Evolutionary conservation across 2,329 filamentous ascomycete species (phyloP).

Genomic region (Bipolaris cookei): DNA sequence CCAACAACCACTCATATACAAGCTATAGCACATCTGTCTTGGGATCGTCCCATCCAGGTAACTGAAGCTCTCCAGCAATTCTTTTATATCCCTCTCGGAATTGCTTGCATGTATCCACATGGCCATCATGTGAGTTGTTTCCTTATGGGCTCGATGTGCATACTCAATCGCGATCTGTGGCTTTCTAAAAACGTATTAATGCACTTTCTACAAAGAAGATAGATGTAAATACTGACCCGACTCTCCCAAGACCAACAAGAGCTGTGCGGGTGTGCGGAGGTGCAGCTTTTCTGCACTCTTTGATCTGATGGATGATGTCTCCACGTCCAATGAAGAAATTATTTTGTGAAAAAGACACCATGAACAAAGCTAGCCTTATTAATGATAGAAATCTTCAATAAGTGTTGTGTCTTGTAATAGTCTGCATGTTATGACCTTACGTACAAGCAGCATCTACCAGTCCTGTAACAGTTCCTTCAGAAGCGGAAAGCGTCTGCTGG

Average conservation of each 20-base stretch:
- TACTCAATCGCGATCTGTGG: slow-evolving; percentile 27
- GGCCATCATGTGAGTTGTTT: slow-evolving; percentile 7
- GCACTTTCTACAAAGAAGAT: neutral
- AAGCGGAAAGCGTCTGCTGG: neutral
- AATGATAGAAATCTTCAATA: neutral
- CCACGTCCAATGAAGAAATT: slow-evolving; percentile 18
- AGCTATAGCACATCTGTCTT: slow-evolving; percentile 18
- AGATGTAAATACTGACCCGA: neutral
- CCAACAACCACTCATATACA: slow-evolving; percentile 20
- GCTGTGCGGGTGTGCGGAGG: slow-evolving; percentile 13
- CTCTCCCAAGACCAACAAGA: slow-evolving; percentile 17
- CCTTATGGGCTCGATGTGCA: slow-evolving; percentile 10
- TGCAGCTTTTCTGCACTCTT: slow-evolving; percentile 1
- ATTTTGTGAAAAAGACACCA: slow-evolving; percentile 20
- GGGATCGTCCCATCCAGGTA: slow-evolving; percentile 19
- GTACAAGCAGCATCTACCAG: slow-evolving; percentile 8
- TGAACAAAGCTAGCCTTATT: slow-evolving; percentile 14
- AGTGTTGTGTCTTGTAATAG: slow-evolving; percentile 8
- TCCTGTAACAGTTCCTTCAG: neutral
- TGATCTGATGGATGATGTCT: slow-evolving; percentile 12
- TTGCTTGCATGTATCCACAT: slow-evolving; percentile 23
- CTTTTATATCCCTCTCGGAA: slow-evolving; percentile 21
- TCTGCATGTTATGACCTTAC: slow-evolving; percentile 7
- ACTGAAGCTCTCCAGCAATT: slow-evolving; percentile 15
- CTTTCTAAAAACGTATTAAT: slow-evolving; percentile 13